Evolutionary conservation across 768 basidiomycete species (phyloP).

Genomic region (Hericium coralloides): DNA sequence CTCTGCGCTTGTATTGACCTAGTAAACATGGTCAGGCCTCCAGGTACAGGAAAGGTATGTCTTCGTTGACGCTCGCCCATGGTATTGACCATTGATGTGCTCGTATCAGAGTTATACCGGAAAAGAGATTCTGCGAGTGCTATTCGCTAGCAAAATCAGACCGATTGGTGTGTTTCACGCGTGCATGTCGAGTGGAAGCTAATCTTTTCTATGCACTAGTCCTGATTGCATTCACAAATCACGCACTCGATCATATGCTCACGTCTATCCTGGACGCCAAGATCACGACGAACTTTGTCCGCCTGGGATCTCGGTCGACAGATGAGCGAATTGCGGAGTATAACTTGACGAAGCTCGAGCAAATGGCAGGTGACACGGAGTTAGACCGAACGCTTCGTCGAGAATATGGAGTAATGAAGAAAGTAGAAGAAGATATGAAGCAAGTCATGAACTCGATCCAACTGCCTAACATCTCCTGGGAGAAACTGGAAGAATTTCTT

Average conservation of each 20-base stretch:
- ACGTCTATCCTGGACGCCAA: slow-evolving; percentile 51
- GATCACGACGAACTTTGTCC: slow-evolving; percentile 57
- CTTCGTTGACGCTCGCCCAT: neutral
- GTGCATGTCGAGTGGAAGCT: neutral
- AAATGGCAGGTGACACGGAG: slow-evolving; percentile 30
- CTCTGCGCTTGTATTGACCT: neutral
- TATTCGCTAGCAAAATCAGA: slow-evolving; percentile 41
- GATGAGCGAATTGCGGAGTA: slow-evolving; percentile 54
- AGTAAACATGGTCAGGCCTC: slow-evolving; percentile 37
- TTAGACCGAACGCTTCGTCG: slow-evolving; percentile 27
- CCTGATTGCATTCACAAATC: slow-evolving; percentile 66
- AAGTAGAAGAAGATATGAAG: slow-evolving; percentile 36
- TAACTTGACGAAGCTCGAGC: slow-evolving; percentile 52
- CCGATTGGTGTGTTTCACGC: slow-evolving; percentile 33
- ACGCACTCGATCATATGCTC: slow-evolving; percentile 70
- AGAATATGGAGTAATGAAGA: slow-evolving; percentile 33
- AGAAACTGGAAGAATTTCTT: slow-evolving; percentile 34
- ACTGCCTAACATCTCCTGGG: slow-evolving; percentile 4
- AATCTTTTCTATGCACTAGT: slow-evolving; percentile 14
- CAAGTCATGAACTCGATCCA: slow-evolving; percentile 31
- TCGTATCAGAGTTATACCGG: slow-evolving; percentile 50
- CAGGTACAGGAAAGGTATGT: slow-evolving; percentile 67
- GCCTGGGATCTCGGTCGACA: slow-evolving; percentile 56
- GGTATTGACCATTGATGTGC: neutral
- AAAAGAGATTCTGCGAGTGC: slow-evolving; percentile 57